Evolutionary conservation across 306 rosid genomes (phyloP).

Genomic region (Citrullus colocynthis): DNA sequence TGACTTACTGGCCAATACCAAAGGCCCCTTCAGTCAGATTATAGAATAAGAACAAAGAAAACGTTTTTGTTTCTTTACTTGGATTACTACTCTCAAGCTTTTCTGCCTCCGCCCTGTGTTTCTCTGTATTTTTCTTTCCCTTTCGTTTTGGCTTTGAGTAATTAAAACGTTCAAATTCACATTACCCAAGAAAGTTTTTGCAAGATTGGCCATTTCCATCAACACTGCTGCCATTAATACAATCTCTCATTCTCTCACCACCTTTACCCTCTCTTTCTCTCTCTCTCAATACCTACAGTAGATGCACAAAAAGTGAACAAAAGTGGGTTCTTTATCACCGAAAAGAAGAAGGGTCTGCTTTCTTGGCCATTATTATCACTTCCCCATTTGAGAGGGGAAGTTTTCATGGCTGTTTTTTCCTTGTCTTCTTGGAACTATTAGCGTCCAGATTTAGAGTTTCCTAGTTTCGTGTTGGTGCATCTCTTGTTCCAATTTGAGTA

Average conservation of each 20-base stretch:
- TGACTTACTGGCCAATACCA: neutral
- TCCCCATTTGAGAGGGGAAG: slow-evolving; percentile 10
- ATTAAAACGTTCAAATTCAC: slow-evolving; percentile 56
- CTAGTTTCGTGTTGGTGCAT: slow-evolving; percentile 7
- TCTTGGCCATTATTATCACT: slow-evolving; percentile 20
- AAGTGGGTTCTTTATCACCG: slow-evolving; percentile 20
- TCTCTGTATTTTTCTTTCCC: neutral
- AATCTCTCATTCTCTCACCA: slow-evolving; percentile 3
- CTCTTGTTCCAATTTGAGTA: neutral
- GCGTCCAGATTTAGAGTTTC: slow-evolving; percentile 12
- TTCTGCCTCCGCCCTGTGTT: neutral
- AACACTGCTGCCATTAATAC: slow-evolving; percentile 20
- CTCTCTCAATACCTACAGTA: neutral
- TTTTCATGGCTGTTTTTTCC: slow-evolving; percentile 15
- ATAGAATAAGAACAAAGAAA: slow-evolving; percentile 44
- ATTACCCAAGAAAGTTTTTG: slow-evolving; percentile 31
- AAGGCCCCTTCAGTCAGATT: slow-evolving; percentile 10
- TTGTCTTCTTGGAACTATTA: slow-evolving; percentile 11
- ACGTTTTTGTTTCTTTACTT: slow-evolving; percentile 47
- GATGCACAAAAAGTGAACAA: slow-evolving; percentile 13
- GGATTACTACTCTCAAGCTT: neutral
- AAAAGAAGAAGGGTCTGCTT: slow-evolving; percentile 33
- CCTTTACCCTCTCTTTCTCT: slow-evolving; percentile 6
- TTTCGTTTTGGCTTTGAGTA: slow-evolving; percentile 2
- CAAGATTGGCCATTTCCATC: neutral